Percentiles rank a stretch among this genome's conserved stretches.
Conservation (phyloP, 495 filamentous ascomycete species). For the Viridothelium virens region DNA sequence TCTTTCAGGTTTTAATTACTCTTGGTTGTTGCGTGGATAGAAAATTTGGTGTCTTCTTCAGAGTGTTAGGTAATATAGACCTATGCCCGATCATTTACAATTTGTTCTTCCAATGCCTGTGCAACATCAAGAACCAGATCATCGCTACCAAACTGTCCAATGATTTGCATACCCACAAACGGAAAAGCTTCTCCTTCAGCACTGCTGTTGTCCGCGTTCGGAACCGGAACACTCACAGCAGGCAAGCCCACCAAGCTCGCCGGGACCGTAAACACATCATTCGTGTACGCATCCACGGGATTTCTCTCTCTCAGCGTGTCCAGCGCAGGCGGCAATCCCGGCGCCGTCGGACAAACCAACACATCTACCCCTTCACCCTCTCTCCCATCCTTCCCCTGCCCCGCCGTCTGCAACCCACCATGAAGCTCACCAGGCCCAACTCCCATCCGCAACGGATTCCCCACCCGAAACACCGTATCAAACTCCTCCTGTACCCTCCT, state of each 20-base stretch:
- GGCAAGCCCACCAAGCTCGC: conserved; percentile 89
- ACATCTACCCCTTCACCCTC: conserved; percentile 63
- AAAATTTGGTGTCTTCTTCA: background rate
- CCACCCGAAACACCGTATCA: conserved; percentile 59
- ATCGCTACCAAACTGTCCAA: conserved; percentile 90
- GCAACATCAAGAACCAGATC: conserved; percentile 53
- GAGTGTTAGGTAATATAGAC: background rate
- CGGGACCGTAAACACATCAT: conserved; percentile 92
- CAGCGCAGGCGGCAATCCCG: conserved; percentile 63
- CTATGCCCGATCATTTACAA: background rate
- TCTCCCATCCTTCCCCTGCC: conserved; percentile 16
- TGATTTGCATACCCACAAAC: conserved; percentile 68
- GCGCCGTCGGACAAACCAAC: conserved; percentile 79
- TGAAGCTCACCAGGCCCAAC: background rate
- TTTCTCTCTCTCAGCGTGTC: conserved; percentile 36
- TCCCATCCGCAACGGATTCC: conserved; percentile 55
- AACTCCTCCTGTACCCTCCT: conserved; percentile 81
- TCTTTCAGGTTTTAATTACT: too few relatives aligned
- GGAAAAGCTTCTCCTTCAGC: background rate
- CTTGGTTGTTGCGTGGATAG: too few relatives aligned
- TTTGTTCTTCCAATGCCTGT: conserved; percentile 34
- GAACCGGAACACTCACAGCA: conserved; percentile 74
- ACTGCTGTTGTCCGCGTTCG: conserved; percentile 31
- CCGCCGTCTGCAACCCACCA: background rate
- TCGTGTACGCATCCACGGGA: conserved; percentile 62